Evolutionary conservation across 1,284 basidiomycete species (phyloP).

Genomic region (Coniferiporia sulphurascens): DNA sequence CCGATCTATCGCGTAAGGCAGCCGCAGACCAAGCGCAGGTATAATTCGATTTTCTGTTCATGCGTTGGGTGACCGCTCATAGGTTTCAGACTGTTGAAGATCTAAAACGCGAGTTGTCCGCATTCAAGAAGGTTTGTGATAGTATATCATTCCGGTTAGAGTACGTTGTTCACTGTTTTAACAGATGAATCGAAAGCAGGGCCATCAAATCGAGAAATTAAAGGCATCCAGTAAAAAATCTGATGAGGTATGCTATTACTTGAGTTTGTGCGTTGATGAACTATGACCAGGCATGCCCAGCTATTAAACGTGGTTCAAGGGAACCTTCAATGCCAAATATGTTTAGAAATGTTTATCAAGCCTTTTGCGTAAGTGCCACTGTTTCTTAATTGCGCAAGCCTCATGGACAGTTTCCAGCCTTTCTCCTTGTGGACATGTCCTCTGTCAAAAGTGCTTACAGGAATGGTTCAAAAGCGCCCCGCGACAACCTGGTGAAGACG

Average conservation of each 20-base stretch:
- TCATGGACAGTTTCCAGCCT: conserved; percentile 38
- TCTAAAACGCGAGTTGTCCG: conserved; percentile 36
- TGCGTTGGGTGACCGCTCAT: background rate
- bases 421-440: conserved; percentile 67
- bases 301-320: conserved; percentile 50
- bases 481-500: conserved; percentile 45
- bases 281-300: conserved; percentile 29
- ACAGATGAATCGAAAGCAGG: conserved; percentile 48
- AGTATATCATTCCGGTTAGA: background rate
- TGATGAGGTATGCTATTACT: conserved; percentile 44
- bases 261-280: background rate
- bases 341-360: conserved; percentile 59
- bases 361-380: conserved; percentile 54
- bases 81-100: background rate
- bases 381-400: conserved; percentile 1
- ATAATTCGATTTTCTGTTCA: background rate
- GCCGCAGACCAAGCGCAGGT: conserved; percentile 1
- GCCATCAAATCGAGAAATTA: conserved; percentile 40
- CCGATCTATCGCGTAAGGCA: background rate
- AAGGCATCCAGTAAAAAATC: conserved; percentile 45
- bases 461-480: conserved; percentile 72
- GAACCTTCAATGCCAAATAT: conserved; percentile 66
- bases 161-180: background rate
- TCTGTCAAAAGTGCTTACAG: conserved; percentile 63
- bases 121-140: conserved; percentile 30